Base-by-base conservation (phyloP, 2,329 filamentous ascomycete genomes). In the Drechslera avenae region DNA sequence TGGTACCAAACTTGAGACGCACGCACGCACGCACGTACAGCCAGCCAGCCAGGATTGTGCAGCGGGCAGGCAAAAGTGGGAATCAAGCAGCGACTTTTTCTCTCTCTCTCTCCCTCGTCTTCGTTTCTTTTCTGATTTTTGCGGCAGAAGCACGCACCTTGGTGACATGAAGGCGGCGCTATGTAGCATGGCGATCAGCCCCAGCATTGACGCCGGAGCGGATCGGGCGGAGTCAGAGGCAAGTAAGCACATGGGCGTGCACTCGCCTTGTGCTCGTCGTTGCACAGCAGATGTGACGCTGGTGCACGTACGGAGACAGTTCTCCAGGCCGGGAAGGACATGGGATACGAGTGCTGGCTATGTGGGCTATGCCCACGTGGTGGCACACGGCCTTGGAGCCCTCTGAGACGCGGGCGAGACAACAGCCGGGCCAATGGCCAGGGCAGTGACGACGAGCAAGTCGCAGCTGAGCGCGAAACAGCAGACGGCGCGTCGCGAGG, bases 381-480 rank as follows among this genome's bases (percentile, higher is more conserved):
- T 47, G 50, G 50, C 53, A 59, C 57, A 63, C 60, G 59, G 62
- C 23, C 23, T 23, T 7, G 21, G 21, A 10, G 23, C 23, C 23
- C 23, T 28, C 58, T 69, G 66, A 70, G 67, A 72, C 67, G 63
- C 47, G 54, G 54, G 52, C 66, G 64, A 71, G 66, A 71, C 68
- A 56, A 40, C 40, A 48, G 51, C 44, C 59, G 48, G 45, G 61
- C 67, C 64, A 69, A 69, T 68, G 19, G 54, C 50, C 14, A 48
- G 17, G 14, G 36, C 31, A 39, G 36, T 23, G 39, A 39, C 40
- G 39, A 43, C 18, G 26, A 43, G 40, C 18, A 28, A 43, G 40
- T 51, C 59, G 39, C 50, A 46, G 41, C 41, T 47, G 50, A 46
- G 56, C 48, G 56, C 45, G 52, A 56, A 57, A 52, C 50, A 58